Conservation (phyloP, 192 early-diverging fungal species). For the Linnemannia zychae region DNA sequence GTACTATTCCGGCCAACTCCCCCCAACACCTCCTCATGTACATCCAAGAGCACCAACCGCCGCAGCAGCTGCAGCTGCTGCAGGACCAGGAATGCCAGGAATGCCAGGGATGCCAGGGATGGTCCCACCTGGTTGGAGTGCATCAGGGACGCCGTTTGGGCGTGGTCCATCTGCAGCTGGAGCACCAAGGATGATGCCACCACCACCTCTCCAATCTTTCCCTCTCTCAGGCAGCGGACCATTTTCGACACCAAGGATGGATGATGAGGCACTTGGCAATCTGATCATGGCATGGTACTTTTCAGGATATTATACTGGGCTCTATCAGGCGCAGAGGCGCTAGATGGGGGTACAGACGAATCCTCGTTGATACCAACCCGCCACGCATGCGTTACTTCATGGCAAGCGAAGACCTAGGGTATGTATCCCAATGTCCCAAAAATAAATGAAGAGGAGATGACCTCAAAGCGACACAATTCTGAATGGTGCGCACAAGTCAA, state of each 20-base stretch:
- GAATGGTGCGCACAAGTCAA: background rate
- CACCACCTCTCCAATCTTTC: background rate
- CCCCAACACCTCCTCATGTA: conserved; percentile 1
- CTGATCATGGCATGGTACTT: conserved; percentile 84
- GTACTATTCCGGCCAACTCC: background rate
- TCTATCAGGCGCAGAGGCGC: conserved; percentile 66
- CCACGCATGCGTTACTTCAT: background rate
- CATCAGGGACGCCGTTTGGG: background rate
- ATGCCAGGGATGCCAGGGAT: background rate
- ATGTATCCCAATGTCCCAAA: background rate
- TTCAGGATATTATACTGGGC: conserved; percentile 80
- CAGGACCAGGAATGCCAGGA: background rate
- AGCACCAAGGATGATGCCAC: background rate
- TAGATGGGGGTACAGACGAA: background rate
- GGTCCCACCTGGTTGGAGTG: background rate
- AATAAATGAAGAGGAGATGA: background rate
- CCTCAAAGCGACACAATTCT: background rate
- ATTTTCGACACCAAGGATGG: conserved; percentile 27
- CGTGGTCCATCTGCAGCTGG: background rate
- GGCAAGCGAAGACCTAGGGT: background rate
- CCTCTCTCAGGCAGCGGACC: background rate
- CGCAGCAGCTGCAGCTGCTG: background rate
- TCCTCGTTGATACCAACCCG: background rate
- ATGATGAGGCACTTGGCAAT: conserved; percentile 73
- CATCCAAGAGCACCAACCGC: conserved; percentile 8